Conservation (phyloP, 371 early-diverging fungal genomes). For the Mucor lusitanicus region DNA sequence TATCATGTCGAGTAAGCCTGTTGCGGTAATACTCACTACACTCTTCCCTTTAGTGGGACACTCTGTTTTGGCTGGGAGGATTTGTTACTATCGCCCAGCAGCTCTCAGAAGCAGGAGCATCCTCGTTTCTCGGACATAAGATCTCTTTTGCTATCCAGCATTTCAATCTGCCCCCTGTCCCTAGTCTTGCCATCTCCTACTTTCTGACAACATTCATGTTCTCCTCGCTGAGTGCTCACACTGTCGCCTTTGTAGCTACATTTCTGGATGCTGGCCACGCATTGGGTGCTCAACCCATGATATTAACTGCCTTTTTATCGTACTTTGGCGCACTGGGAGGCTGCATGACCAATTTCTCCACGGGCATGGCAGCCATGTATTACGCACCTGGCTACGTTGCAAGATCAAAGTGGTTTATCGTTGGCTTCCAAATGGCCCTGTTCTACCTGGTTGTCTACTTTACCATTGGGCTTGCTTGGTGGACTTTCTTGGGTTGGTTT, state of each 20-base stretch:
- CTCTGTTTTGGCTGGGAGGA: conserved; percentile 79
- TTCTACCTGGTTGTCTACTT: conserved; percentile 52
- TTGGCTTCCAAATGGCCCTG: conserved; percentile 51
- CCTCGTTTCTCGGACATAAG: conserved; percentile 63
- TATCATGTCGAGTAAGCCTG: background rate
- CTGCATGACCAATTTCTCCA: conserved; percentile 67
- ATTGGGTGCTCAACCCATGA: conserved; percentile 59
- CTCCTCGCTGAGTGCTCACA: conserved; percentile 67
- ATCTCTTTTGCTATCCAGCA: conserved; percentile 48
- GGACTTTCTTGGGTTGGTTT: conserved; percentile 64
- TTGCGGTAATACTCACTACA: background rate
- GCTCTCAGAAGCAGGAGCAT: conserved; percentile 66
- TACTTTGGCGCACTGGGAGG: conserved; percentile 69
- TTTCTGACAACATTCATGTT: conserved; percentile 76
- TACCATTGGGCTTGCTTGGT: conserved; percentile 67
- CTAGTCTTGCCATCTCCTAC: conserved; percentile 60
- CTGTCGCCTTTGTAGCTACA: conserved; percentile 72
- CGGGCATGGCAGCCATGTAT: conserved; percentile 58
- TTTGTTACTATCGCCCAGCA: conserved; percentile 80
- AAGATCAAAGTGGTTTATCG: conserved; percentile 54
- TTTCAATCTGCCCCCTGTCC: conserved; percentile 39
- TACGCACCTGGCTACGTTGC: conserved; percentile 56
- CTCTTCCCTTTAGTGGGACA: conserved; percentile 67
- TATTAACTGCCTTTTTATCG: conserved; percentile 61
- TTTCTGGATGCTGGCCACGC: conserved; percentile 74